A percentile compares a stretch with the other conserved stretches of the same genome.
Conservation (phyloP, 2,329 filamentous ascomycete species). For the Penicillium italicum region DNA sequence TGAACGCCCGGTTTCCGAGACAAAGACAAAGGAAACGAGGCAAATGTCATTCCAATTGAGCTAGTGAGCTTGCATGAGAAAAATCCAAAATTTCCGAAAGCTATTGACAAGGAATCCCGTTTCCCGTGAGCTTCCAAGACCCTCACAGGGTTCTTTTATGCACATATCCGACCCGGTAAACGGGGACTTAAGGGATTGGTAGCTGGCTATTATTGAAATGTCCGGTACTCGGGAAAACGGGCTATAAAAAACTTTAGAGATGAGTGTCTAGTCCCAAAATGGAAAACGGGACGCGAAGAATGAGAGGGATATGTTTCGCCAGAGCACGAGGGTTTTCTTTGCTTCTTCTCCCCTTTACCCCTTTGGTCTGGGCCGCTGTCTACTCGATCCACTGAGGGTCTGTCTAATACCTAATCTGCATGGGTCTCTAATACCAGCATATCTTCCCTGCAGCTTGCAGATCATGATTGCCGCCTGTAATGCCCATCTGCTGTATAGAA, state of each 20-base stretch:
- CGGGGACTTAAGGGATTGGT: constrained; percentile 2
- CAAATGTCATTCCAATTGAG: background rate
- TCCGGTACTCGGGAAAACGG: background rate
- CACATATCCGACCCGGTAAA: constrained; percentile 12
- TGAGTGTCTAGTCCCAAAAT: background rate
- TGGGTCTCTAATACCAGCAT: constrained; percentile 13
- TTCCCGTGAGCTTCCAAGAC: background rate
- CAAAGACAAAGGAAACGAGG: constrained; percentile 1
- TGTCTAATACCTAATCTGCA: constrained; percentile 16
- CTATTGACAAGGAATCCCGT: background rate
- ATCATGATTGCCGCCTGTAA: constrained; percentile 12
- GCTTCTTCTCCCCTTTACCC: constrained; percentile 18
- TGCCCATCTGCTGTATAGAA: background rate
- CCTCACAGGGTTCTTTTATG: constrained; percentile 5
- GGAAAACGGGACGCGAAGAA: constrained; percentile 11
- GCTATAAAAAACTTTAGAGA: constrained; percentile 1
- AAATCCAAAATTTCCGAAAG: background rate
- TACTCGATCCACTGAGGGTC: constrained; percentile 15
- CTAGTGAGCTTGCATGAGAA: background rate
- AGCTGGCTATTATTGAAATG: constrained; percentile 5
- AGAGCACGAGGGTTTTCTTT: constrained; percentile 13
- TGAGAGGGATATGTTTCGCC: constrained; percentile 5
- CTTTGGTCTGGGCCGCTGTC: constrained; percentile 8
- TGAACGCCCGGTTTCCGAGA: background rate
- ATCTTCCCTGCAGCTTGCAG: constrained; percentile 24